Percentiles rank a stretch among this genome's conserved stretches.
phyloP scores from a whole-genome alignment of 108 stramenopile species.

The Pseudonitzschia multiseries region DNA sequence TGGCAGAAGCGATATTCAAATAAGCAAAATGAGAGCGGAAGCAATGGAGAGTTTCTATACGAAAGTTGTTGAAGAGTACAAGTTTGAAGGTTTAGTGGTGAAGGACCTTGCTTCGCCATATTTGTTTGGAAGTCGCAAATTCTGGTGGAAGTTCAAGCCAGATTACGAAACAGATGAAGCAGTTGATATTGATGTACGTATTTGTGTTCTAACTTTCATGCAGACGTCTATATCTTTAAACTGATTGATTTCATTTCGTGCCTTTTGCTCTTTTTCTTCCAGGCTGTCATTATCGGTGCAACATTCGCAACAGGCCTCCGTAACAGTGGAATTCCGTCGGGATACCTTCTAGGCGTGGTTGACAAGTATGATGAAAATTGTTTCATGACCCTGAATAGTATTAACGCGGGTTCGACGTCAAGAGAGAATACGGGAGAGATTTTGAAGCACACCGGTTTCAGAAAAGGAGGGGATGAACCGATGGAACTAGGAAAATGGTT shows the following conservation, averaged over 20 bases:
- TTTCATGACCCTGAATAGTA: constrained; percentile 60
- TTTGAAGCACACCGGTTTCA: constrained; percentile 54
- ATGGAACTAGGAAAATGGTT: constrained; percentile 67
- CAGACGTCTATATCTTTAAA: neutral
- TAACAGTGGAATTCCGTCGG: constrained; percentile 42
- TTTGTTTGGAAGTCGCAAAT: constrained; percentile 56
- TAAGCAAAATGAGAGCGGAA: constrained; percentile 54
- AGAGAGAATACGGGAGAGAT: constrained; percentile 36
- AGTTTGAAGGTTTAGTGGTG: constrained; percentile 74
- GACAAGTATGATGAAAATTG: constrained; percentile 50
- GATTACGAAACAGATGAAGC: constrained; percentile 52
- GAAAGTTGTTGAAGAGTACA: constrained; percentile 60
- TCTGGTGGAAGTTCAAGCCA: constrained; percentile 77
- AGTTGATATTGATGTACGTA: constrained; percentile 63
- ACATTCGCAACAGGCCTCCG: constrained; percentile 51
- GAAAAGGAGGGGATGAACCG: constrained; percentile 31
- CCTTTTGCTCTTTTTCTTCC: neutral
- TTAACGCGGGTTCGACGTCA: constrained; percentile 45
- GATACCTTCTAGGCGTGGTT: constrained; percentile 65
- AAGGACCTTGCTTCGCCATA: constrained; percentile 83
- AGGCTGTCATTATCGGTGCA: constrained; percentile 48
- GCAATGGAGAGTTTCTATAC: constrained; percentile 62
- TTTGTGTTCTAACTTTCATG: neutral
- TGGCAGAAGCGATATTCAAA: constrained; percentile 37
- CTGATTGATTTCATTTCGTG: neutral